These are phyloP conservation scores for Candida argentea DNA, from an alignment of 805 yeast genomes.

Conservation along the genomic window DNA sequence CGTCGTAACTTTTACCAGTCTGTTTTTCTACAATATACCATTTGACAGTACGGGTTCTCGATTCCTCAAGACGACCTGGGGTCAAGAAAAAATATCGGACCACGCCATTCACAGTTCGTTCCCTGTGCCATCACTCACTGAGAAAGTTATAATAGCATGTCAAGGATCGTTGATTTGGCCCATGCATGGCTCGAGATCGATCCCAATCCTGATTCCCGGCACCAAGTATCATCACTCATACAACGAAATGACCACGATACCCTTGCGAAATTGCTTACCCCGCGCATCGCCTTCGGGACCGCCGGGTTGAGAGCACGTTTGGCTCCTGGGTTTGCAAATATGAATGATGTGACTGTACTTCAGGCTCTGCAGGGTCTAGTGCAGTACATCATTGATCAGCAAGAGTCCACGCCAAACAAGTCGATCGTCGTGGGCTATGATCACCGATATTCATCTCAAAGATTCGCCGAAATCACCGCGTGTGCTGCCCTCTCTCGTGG, in stretches of 20 bases:
- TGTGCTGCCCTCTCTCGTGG: slow-evolving; percentile 62
- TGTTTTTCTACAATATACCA: too few species aligned
- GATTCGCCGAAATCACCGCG: slow-evolving; percentile 74
- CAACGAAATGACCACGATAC: slow-evolving; percentile 25
- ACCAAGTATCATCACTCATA: slow-evolving; percentile 43
- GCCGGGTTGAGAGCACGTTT: slow-evolving; percentile 83
- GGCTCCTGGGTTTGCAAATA: slow-evolving; percentile 84
- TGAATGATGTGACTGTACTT: slow-evolving; percentile 81
- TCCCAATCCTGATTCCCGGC: slow-evolving; percentile 35
- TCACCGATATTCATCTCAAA: slow-evolving; percentile 71
- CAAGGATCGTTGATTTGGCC: slow-evolving; percentile 16
- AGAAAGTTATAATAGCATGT: neutral
- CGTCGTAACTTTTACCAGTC: too few species aligned
- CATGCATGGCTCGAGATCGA: slow-evolving; percentile 28
- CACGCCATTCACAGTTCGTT: too few species aligned
- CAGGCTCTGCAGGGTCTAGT: slow-evolving; percentile 87
- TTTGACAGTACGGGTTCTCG: too few species aligned
- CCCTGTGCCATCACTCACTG: neutral
- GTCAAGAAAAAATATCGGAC: too few species aligned
- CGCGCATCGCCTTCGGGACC: slow-evolving; percentile 79
- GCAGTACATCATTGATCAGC: slow-evolving; percentile 27
- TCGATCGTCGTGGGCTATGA: slow-evolving; percentile 82
- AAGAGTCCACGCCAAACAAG: slow-evolving; percentile 2
- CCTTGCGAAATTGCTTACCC: slow-evolving; percentile 41
- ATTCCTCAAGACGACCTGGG: too few species aligned